These are phyloP conservation scores for Sphaerulina musiva DNA, from an alignment of 2,329 filamentous ascomycete genomes.

Conservation along the genomic window DNA sequence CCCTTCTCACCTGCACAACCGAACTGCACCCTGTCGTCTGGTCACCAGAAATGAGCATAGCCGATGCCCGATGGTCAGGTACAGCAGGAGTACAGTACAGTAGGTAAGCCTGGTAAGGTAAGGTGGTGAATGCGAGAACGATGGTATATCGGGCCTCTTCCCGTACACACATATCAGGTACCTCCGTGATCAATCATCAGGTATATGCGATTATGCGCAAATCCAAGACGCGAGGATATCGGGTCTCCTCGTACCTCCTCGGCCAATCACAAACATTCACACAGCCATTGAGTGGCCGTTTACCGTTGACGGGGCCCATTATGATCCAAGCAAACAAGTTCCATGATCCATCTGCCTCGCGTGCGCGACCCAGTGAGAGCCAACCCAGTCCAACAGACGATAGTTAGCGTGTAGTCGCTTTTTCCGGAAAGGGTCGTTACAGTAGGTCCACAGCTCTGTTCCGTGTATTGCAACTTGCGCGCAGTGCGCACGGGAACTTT, in stretches of 20 bases:
- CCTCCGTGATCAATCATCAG: too few species aligned
- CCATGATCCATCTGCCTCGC: too few species aligned
- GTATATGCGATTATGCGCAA: background rate
- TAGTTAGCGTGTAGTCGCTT: background rate
- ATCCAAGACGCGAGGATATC: background rate
- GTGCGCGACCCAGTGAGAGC: too few species aligned
- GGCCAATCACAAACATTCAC: too few species aligned
- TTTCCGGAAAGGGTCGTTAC: constrained; percentile 1
- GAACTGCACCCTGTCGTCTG: background rate
- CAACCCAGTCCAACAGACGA: too few species aligned
- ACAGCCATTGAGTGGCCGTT: too few species aligned
- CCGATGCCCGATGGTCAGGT: background rate
- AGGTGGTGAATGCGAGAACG: background rate
- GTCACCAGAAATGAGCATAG: background rate
- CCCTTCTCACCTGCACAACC: background rate
- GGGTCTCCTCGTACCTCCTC: constrained; percentile 2
- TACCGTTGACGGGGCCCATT: too few species aligned
- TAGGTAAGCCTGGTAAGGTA: too few species aligned
- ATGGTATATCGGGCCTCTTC: background rate
- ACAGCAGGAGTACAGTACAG: background rate
- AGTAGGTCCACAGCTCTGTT: too few species aligned
- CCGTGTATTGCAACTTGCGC: too few species aligned
- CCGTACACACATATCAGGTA: background rate
- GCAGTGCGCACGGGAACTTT: background rate
- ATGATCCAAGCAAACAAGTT: too few species aligned